Evolutionary conservation across 1,284 basidiomycete genomes (phyloP).

Genomic region (Apiotrichum laibachii): DNA sequence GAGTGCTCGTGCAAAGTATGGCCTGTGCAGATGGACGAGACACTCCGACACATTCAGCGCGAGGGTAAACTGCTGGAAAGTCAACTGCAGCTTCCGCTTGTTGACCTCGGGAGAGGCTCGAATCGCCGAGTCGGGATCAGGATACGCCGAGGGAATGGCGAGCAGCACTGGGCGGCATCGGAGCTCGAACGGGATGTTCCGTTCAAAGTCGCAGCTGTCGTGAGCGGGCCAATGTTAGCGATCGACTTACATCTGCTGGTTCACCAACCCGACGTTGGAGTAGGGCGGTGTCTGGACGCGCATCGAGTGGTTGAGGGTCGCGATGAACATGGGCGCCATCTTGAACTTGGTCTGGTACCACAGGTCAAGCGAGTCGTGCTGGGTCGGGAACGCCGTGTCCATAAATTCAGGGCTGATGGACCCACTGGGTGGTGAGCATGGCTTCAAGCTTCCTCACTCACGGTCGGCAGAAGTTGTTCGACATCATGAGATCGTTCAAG

Average conservation of each 20-base stretch:
- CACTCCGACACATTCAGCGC: slow-evolving; percentile 30
- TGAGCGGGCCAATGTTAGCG: no score
- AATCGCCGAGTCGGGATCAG: slow-evolving; percentile 17
- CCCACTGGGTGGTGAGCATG: neutral
- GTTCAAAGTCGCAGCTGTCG: slow-evolving; percentile 22
- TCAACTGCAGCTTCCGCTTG: slow-evolving; percentile 21
- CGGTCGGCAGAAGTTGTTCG: slow-evolving; percentile 34
- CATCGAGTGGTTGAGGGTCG: slow-evolving; percentile 20
- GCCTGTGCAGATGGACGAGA: slow-evolving; percentile 30
- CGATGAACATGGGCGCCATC: slow-evolving; percentile 5
- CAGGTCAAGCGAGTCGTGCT: neutral
- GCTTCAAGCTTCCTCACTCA: no score
- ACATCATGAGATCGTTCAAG: slow-evolving; percentile 32
- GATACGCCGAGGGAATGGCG: slow-evolving; percentile 22
- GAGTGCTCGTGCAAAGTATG: slow-evolving; percentile 32
- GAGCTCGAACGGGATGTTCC: slow-evolving; percentile 19
- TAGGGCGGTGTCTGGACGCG: slow-evolving; percentile 15
- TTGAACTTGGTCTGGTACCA: slow-evolving; percentile 28
- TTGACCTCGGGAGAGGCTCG: slow-evolving; percentile 19
- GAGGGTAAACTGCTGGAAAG: slow-evolving; percentile 29
- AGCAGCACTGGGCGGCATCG: slow-evolving; percentile 26
- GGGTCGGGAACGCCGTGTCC: slow-evolving; percentile 22
- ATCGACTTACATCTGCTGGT: slow-evolving; percentile 22
- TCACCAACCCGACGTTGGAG: slow-evolving; percentile 15
- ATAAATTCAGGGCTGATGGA: slow-evolving; percentile 19